Evolutionary conservation across 352 stramenopile genomes (phyloP).

Genomic region (Pythium myriotylum): DNA sequence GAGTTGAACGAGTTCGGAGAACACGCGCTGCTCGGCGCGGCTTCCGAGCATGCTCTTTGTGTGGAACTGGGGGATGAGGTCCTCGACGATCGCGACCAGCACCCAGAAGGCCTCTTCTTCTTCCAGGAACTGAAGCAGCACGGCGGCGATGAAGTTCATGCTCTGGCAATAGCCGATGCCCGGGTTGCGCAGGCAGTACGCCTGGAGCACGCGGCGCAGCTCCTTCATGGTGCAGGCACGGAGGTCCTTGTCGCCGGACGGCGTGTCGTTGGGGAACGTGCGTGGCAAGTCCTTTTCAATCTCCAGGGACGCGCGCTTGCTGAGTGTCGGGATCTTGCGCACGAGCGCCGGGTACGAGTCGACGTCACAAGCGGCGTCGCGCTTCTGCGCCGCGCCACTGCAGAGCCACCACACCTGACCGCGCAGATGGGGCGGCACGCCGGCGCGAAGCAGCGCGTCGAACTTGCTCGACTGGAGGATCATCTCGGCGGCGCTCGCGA

Average conservation of each 20-base stretch:
- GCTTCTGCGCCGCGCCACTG: conserved; percentile 64
- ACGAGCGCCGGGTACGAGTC: conserved; percentile 68
- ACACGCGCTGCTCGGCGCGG: conserved; percentile 89
- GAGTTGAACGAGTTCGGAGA: conserved; percentile 82
- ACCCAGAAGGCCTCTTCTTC: conserved; percentile 90
- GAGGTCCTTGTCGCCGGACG: conserved; percentile 14
- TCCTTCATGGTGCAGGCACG: conserved; percentile 51
- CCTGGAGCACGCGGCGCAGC: conserved; percentile 79
- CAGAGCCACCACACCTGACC: conserved; percentile 86
- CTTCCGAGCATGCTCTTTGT: conserved; percentile 87
- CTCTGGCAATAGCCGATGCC: conserved; percentile 89
- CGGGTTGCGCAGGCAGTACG: conserved; percentile 85
- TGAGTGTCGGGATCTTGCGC: conserved; percentile 55
- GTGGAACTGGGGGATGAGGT: conserved; percentile 90
- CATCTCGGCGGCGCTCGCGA: conserved; percentile 53
- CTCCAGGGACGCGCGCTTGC: conserved; percentile 70
- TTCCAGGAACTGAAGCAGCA: conserved; percentile 80
- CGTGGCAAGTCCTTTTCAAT: conserved; percentile 90
- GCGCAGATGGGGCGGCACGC: conserved; percentile 64
- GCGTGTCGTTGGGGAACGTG: conserved; percentile 60
- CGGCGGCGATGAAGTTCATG: conserved; percentile 86
- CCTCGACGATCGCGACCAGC: conserved; percentile 84
- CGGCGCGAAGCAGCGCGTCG: conserved; percentile 58
- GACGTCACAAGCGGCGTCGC: conserved; percentile 16
- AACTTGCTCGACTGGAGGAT: conserved; percentile 65